phyloP scores from a whole-genome alignment of 2,329 filamentous ascomycete species.

The Penicillium frequentans region DNA sequence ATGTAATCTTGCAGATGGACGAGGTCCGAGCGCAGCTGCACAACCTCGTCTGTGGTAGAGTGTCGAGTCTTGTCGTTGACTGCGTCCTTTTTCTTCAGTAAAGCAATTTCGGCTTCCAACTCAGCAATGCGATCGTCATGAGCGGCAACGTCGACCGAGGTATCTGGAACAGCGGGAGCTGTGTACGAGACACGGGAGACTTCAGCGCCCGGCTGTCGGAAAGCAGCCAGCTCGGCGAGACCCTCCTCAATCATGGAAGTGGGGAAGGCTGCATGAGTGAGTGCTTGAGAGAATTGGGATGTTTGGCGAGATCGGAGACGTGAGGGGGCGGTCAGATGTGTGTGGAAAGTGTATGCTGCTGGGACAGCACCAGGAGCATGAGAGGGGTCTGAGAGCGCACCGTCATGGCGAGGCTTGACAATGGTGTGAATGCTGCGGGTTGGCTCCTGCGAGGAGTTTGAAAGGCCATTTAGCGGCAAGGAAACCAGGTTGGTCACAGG shows the following conservation, averaged over 20 bases:
- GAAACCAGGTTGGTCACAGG: conserved; percentile 81
- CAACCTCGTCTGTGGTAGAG: conserved; percentile 35
- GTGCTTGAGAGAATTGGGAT: conserved; percentile 36
- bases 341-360: conserved; percentile 43
- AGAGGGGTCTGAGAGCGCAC: conserved; percentile 36
- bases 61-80: conserved; percentile 39
- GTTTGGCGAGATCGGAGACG: conserved; percentile 10
- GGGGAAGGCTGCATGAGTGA: conserved; percentile 42
- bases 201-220: conserved; percentile 25
- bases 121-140: conserved; percentile 28
- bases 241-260: conserved; percentile 41
- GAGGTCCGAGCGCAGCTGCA: conserved; percentile 37
- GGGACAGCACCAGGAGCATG: conserved; percentile 40
- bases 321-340: conserved; percentile 34
- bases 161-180: conserved; percentile 5
- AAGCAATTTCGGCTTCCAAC: conserved; percentile 42
- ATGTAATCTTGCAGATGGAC: conserved; percentile 38
- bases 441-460: conserved; percentile 30
- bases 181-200: conserved; percentile 15
- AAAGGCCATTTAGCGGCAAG: conserved; percentile 59
- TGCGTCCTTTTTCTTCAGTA: conserved; percentile 39
- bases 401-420: conserved; percentile 68
- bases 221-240: conserved; percentile 38
- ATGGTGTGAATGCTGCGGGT: conserved; percentile 61
- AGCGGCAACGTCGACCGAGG: conserved; percentile 20